Evolutionary conservation across 768 basidiomycete species (phyloP).

Genomic region (Russula ochroleuca): DNA sequence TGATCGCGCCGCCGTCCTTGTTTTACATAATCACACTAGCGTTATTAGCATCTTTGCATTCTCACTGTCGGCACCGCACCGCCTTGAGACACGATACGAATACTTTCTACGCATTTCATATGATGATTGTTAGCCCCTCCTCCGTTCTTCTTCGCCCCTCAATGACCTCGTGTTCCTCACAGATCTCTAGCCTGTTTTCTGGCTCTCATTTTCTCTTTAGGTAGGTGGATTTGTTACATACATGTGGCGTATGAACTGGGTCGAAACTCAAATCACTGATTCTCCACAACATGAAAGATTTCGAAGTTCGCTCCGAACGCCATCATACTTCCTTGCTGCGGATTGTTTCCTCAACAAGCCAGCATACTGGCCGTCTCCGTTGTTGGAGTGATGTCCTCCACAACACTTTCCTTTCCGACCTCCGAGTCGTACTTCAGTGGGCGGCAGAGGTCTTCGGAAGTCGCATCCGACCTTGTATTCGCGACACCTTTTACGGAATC

Average conservation of each 20-base stretch:
- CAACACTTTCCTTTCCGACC: neutral
- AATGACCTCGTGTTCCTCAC: neutral
- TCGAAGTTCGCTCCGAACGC: neutral
- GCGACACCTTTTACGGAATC: neutral
- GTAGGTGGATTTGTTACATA: too few species aligned
- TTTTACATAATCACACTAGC: neutral
- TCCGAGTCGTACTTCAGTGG: neutral
- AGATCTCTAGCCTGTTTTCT: neutral
- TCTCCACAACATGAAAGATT: neutral
- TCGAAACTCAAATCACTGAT: neutral
- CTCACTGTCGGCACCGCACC: neutral
- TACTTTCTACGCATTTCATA: neutral
- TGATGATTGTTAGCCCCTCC: neutral
- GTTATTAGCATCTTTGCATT: too few species aligned
- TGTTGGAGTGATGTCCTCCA: neutral
- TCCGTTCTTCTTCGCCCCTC: neutral
- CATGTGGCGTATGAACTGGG: too few species aligned
- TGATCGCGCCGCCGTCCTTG: neutral
- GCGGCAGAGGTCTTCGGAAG: neutral
- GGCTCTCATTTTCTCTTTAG: neutral
- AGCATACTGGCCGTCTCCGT: neutral
- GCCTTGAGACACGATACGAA: neutral
- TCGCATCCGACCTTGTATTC: neutral
- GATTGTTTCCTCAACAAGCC: neutral
- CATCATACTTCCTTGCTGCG: neutral